phyloP scores from a whole-genome alignment of 495 filamentous ascomycete species.

The Penicillium soppii region DNA sequence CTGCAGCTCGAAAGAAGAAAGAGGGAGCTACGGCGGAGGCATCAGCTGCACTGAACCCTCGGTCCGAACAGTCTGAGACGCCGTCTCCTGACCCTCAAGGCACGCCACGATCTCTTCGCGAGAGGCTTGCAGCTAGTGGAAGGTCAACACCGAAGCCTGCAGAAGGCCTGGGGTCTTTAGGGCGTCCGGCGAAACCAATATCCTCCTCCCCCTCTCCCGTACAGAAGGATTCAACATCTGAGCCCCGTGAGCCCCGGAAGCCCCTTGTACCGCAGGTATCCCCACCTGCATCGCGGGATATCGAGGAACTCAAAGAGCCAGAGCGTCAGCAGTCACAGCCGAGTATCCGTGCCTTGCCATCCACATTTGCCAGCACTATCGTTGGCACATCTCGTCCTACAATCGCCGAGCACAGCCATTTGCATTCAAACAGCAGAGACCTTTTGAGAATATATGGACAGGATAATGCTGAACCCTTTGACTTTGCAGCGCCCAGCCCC shows the following conservation, averaged over 20 bases:
- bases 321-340: conserved; percentile 13
- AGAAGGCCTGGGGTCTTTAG: conserved; percentile 26
- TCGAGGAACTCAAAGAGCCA: conserved; percentile 6
- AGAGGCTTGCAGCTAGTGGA: conserved; percentile 36
- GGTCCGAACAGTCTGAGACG: conserved; percentile 15
- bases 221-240: conserved; percentile 19
- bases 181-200: conserved; percentile 20
- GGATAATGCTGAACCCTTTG: conserved; percentile 52
- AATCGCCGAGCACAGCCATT: conserved; percentile 38
- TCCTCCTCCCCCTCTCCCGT: conserved; percentile 15
- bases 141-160: conserved; percentile 28
- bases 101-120: conserved; percentile 29
- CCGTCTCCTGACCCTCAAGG: conserved; percentile 22
- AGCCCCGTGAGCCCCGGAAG: conserved; percentile 16
- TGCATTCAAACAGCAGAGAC: conserved; percentile 42
- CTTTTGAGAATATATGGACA: conserved; percentile 51
- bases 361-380: conserved; percentile 68
- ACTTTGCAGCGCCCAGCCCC: conserved; percentile 88
- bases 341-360: conserved; percentile 51
- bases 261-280: conserved; percentile 3
- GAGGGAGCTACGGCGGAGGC: conserved; percentile 44
- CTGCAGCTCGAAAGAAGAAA: conserved; percentile 83
- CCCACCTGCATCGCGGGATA: neutral
- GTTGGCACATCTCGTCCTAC: conserved; percentile 46
- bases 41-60: neutral